Evolutionary conservation across 176 grass and related monocot species (phyloP), one percentile per base, ranked within the genome.

Genomic region (Thinopyrum elongatum): DNA sequence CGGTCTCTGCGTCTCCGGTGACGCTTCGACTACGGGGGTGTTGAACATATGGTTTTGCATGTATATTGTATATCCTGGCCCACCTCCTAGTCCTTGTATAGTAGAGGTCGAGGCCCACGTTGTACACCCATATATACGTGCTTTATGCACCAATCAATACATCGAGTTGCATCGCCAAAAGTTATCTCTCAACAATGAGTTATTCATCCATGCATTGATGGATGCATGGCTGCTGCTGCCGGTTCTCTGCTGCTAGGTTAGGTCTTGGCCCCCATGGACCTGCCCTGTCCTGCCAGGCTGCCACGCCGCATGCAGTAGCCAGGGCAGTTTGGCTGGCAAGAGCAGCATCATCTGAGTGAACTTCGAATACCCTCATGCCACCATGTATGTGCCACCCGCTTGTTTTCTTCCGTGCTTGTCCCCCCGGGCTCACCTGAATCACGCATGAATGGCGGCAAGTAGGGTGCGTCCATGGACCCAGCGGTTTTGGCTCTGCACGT

Each of bases 391-490:
- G 83, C 79, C 30, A 22, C 72, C 29, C 31, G 23, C 81, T 79
- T 79, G 84, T 83, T 87, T 36, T 41, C 65, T 83, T 90, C 74
- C 80, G 63, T 30, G 29, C 36, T 82, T 83, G 84, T 65, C 84
- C 44, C 74, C 67, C 55, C 25, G 49, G 49, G 16, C 65, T 31
- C 51, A 26, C 72, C 88, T 78, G 83, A 58, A 66, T 8, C 79
- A n/a, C 55, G 46, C 78, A 42, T 28, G 34, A 1, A 58, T 19
- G 53, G 53, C 53, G 19, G 49, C 49, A 53, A 19, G 49, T 19
- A 53, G 49, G 16, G 49, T 53, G 49, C 16, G 16, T 53, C 49
- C 49, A 53, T 53, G 49, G 49, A 53, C 49, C 49, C 49, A 53
- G 49, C 49, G 49, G 49, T 58, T 21, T 58, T 58, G 53, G 16